These are phyloP conservation scores for Diospyros lotus DNA, from an alignment of 148 eudicot species.

Conservation along the genomic window DNA sequence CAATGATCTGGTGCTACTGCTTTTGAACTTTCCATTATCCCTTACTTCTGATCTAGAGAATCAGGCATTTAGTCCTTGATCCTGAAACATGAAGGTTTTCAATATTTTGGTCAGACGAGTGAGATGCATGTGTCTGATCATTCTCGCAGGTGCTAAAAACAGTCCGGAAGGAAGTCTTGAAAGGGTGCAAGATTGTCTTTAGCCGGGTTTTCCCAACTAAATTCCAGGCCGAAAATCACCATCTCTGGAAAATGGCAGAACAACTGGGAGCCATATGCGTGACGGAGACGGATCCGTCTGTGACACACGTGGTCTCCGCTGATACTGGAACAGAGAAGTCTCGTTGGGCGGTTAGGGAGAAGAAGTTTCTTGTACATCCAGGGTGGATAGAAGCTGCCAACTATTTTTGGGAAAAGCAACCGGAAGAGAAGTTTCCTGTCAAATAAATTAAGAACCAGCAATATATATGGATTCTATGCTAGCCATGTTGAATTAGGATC, in stretches of 20 bases:
- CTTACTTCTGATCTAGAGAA: background rate
- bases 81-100: background rate
- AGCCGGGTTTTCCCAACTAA: slow-evolving; percentile 53
- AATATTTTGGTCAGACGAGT: background rate
- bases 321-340: slow-evolving; percentile 72
- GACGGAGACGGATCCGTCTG: slow-evolving; percentile 36
- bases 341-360: slow-evolving; percentile 60
- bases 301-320: slow-evolving; percentile 67
- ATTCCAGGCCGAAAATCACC: slow-evolving; percentile 40
- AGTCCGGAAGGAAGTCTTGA: slow-evolving; percentile 54
- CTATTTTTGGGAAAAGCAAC: slow-evolving; percentile 59
- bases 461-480: background rate
- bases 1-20: background rate
- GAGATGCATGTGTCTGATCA: background rate
- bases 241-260: slow-evolving; percentile 76
- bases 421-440: slow-evolving; percentile 73
- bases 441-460: slow-evolving; percentile 17
- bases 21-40: background rate
- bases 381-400: slow-evolving; percentile 71
- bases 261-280: slow-evolving; percentile 69
- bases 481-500: too few species aligned
- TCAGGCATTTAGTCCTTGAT: background rate
- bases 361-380: slow-evolving; percentile 63
- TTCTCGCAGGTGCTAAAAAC: slow-evolving; percentile 49
- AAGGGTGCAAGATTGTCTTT: slow-evolving; percentile 67